Evolutionary conservation across 2,329 filamentous ascomycete species (phyloP).

Genomic region (Herpotrichia juniperi): DNA sequence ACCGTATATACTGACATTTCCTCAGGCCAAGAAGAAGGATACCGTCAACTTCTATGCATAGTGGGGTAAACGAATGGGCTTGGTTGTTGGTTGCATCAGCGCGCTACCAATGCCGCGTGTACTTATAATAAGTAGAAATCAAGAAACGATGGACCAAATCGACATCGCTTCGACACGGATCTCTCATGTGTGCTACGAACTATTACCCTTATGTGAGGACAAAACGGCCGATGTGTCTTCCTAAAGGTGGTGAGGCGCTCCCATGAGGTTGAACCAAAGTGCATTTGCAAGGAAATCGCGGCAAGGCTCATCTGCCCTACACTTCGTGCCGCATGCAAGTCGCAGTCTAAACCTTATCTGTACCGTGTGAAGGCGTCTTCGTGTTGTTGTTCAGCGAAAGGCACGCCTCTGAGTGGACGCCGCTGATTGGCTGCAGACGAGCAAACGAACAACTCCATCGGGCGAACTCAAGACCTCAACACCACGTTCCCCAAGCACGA

Average conservation of each 20-base stretch:
- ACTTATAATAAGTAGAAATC: constrained; percentile 40
- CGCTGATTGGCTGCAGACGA: constrained; percentile 34
- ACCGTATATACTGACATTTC: constrained; percentile 11
- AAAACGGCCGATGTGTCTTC: too few relatives aligned
- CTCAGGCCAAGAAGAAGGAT: constrained; percentile 83
- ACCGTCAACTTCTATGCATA: constrained; percentile 55
- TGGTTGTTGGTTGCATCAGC: constrained; percentile 28
- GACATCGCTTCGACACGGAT: constrained; percentile 9
- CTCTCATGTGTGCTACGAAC: too few relatives aligned
- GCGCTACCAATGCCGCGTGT: constrained; percentile 30
- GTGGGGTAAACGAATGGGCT: constrained; percentile 12
- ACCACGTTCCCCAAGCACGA: constrained; percentile 40
- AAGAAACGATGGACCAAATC: constrained; percentile 20
- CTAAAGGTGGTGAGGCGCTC: too few relatives aligned
- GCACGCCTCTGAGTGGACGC: constrained; percentile 29
- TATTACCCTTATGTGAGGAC: too few relatives aligned
- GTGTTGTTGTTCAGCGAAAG: constrained; percentile 29
- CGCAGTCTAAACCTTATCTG: constrained; percentile 18
- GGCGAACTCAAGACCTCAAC: constrained; percentile 36
- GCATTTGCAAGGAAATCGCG: not conserved
- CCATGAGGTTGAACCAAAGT: not conserved
- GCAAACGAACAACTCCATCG: constrained; percentile 26
- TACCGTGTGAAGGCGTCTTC: constrained; percentile 25
- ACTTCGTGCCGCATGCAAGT: constrained; percentile 12
- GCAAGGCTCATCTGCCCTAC: not conserved